Evolutionary conservation across 2,329 filamentous ascomycete species (phyloP).

Genomic region (Cladorrhinum sp.): DNA sequence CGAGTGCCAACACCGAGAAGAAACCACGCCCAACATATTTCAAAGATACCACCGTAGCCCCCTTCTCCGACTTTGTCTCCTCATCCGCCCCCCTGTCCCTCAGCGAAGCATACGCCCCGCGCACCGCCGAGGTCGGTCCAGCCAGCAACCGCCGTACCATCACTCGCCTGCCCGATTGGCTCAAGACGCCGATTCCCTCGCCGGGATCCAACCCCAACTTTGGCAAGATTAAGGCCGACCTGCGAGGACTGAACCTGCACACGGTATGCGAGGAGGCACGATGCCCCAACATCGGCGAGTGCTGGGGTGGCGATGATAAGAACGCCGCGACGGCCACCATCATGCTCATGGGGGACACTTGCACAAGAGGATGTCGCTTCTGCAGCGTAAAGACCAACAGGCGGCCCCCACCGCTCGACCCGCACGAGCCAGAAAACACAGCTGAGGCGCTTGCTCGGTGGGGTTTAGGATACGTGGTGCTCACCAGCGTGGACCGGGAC

Average conservation of each 20-base stretch:
- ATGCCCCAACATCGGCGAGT: slow-evolving; percentile 96
- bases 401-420: slow-evolving; percentile 74
- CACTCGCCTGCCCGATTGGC: slow-evolving; percentile 82
- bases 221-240: slow-evolving; percentile 91
- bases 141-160: slow-evolving; percentile 61
- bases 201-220: slow-evolving; percentile 73
- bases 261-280: slow-evolving; percentile 97
- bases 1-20: slow-evolving; percentile 10
- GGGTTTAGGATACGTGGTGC: slow-evolving; percentile 93
- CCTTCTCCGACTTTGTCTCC: slow-evolving; percentile 57
- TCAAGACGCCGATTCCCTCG: slow-evolving; percentile 83
- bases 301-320: slow-evolving; percentile 91
- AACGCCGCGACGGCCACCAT: slow-evolving; percentile 92
- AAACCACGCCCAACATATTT: slow-evolving; percentile 52
- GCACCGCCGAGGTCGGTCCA: slow-evolving; percentile 63
- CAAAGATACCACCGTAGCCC: slow-evolving; percentile 55
- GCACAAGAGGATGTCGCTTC: slow-evolving; percentile 93
- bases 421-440: slow-evolving; percentile 94
- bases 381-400: slow-evolving; percentile 92
- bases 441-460: slow-evolving; percentile 89
- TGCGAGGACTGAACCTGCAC: slow-evolving; percentile 84
- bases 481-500: slow-evolving; percentile 91
- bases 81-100: slow-evolving; percentile 44
- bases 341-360: slow-evolving; percentile 99
- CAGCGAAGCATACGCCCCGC: slow-evolving; percentile 57